Evolutionary conservation across 306 rosid species (phyloP), one percentile per base, ranked within the genome.

Genomic region (Betula pendula): DNA sequence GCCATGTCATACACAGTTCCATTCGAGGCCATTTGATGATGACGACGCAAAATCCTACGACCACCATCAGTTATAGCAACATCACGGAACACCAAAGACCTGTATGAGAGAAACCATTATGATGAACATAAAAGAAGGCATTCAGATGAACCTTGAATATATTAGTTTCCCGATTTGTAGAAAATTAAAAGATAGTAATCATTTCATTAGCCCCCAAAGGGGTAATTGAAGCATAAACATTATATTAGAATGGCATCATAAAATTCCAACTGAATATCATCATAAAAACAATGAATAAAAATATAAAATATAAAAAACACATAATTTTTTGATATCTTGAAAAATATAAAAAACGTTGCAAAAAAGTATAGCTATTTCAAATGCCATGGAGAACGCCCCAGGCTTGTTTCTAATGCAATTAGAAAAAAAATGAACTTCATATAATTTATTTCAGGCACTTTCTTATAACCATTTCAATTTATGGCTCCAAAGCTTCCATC

Each of bases 1-100:
- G 88, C 91, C 97, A 91, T 87, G 84, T 89, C 94, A 74, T 89
- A 91, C 62, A 91, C 84, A 63, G 92, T 83, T 76, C 92, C 97
- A 55, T 78, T 84, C 11, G 90, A 83, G 84, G 97, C 88, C 83
- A 73, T 86, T 80, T 84, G 89, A 65, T 81, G 85, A 60, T 84
- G 88, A 68, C 72, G 82, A 73, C 65, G 88, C 48, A 59, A 81
- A 83, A 89, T 74, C 75, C 68, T 70, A 79, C 81, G 81, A 80
- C 87, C 84, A 73, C 73, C 42, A n/a, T 82, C 87, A 44, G 73
- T 87, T 43, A 52, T 35, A 33, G 58, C 81, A 59, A 87, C 77
- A 73, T 89, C 91, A 48, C 86, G 88, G 66, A 88, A 85, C 81
- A 87, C 87, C 80, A 91, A 81, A 79, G 85, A 84, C 83, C 93